A percentile compares a stretch with the other conserved stretches of the same genome.
Conservation (phyloP, 257 asterid genomes). For the Ocimum tenuiflorum region DNA sequence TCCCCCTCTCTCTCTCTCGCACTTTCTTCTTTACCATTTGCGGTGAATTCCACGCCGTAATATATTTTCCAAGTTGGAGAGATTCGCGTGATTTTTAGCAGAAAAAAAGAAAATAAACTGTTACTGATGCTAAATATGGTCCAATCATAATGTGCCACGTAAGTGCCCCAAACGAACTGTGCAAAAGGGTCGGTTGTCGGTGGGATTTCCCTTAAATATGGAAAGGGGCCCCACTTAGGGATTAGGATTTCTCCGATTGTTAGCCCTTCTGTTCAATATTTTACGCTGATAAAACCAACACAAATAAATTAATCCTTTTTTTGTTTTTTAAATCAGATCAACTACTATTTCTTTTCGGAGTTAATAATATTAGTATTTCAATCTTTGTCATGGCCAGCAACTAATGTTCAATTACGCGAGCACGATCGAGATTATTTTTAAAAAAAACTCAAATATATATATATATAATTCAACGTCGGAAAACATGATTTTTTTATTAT, state of each 20-base stretch:
- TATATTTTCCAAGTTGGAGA: not conserved
- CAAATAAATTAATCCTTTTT: not conserved
- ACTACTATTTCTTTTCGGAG: not conserved
- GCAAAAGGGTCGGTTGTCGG: slow-evolving; percentile 27
- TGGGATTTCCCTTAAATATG: slow-evolving; percentile 7
- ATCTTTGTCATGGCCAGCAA: slow-evolving; percentile 18
- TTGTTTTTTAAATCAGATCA: not conserved
- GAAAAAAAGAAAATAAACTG: not conserved
- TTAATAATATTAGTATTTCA: not conserved
- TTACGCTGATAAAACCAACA: not conserved
- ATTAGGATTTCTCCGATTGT: not conserved
- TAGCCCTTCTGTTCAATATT: not conserved
- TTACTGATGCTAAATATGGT: not conserved
- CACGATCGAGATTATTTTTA: no score
- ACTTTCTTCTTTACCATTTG: not conserved
- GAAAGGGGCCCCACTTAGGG: not conserved
- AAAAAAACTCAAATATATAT: no score
- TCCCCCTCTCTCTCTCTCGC: not conserved
- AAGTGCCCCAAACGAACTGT: not conserved
- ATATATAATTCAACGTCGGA: no score
- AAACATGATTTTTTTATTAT: no score
- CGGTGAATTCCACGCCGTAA: slow-evolving; percentile 22
- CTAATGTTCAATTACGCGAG: slow-evolving; percentile 6
- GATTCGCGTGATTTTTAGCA: not conserved
- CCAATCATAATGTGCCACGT: slow-evolving; percentile 17